phyloP scores from a whole-genome alignment of 2,329 filamentous ascomycete species.

The Paecilomyces dactylethromorphus region DNA sequence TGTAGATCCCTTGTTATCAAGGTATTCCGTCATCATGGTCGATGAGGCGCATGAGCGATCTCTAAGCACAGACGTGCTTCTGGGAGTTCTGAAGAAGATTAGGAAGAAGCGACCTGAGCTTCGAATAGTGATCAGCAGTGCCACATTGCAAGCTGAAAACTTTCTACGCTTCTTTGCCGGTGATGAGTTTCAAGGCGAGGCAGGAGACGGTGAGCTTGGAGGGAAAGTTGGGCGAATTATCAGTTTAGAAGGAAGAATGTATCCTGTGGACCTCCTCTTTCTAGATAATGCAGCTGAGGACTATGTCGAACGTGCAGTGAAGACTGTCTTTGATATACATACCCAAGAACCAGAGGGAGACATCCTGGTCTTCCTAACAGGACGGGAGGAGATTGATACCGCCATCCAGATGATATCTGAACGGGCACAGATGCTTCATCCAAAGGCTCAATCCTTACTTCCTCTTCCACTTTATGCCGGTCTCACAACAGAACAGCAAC shows the following conservation, averaged over 20 bases:
- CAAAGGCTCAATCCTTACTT: constrained; percentile 55
- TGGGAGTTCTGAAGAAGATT: constrained; percentile 90
- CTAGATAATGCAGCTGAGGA: constrained; percentile 71
- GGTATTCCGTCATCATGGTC: constrained; percentile 95
- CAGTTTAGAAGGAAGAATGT: constrained; percentile 79
- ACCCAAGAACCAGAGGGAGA: constrained; percentile 73
- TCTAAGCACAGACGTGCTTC: constrained; percentile 81
- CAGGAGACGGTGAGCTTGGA: constrained; percentile 26
- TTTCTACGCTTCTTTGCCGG: constrained; percentile 72
- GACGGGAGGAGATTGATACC: constrained; percentile 84
- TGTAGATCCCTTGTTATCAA: constrained; percentile 81
- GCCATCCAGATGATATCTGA: constrained; percentile 75
- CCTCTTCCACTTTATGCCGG: constrained; percentile 83
- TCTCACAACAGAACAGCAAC: constrained; percentile 82
- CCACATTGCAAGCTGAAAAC: constrained; percentile 82
- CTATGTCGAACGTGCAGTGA: constrained; percentile 76
- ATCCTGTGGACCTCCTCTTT: constrained; percentile 82
- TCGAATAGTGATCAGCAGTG: constrained; percentile 85
- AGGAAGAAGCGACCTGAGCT: constrained; percentile 70
- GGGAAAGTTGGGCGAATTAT: constrained; percentile 59
- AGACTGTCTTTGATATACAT: constrained; percentile 84
- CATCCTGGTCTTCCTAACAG: constrained; percentile 85
- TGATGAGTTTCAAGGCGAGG: constrained; percentile 31
- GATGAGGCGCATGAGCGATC: constrained; percentile 95
- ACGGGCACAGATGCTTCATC: constrained; percentile 56